Evolutionary conservation across 2,329 filamentous ascomycete genomes (phyloP).

Genomic region (Aurifilum marmelostoma): DNA sequence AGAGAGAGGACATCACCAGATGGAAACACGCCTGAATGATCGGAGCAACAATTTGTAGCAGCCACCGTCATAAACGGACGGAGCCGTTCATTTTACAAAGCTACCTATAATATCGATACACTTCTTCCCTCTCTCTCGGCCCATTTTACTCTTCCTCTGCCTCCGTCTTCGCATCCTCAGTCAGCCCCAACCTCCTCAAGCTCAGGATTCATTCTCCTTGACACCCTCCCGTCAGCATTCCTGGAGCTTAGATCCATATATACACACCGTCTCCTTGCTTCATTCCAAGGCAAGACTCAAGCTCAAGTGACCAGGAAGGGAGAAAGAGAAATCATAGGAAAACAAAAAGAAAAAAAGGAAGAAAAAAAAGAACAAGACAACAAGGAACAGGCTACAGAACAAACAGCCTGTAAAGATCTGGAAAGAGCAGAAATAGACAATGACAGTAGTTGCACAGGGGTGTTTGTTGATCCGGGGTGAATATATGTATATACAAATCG

Average conservation of each 20-base stretch:
- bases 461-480: constrained; percentile 7
- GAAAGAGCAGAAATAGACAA: neutral
- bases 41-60: neutral
- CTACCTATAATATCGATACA: neutral
- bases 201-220: neutral
- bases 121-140: neutral
- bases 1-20: too few species aligned
- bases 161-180: neutral
- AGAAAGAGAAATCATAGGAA: neutral
- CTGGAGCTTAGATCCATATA: neutral
- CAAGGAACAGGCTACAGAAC: neutral
- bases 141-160: neutral
- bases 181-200: neutral
- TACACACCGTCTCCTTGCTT: neutral
- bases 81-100: neutral
- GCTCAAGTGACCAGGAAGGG: neutral
- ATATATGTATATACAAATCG: neutral
- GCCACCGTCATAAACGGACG: neutral
- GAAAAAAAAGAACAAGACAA: neutral
- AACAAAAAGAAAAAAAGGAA: neutral
- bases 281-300: neutral
- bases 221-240: neutral
- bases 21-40: too few species aligned
- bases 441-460: constrained; percentile 9
- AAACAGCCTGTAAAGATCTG: neutral